Evolutionary conservation across 495 filamentous ascomycete species (phyloP), one percentile per base, ranked within the genome.

Genomic region (Rhypophila decipiens): DNA sequence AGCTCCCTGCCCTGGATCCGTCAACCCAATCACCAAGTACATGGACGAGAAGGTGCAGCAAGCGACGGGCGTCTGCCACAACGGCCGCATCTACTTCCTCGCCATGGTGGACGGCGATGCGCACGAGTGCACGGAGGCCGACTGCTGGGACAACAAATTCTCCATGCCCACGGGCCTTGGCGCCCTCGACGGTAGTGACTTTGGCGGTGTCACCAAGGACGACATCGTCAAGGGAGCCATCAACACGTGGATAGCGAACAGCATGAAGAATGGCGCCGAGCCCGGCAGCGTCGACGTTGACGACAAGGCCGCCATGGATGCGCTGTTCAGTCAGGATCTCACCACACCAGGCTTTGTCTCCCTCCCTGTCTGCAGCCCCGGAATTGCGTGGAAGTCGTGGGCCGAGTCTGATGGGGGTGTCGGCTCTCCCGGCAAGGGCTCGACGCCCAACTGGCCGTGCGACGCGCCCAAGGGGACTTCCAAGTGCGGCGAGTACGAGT

Each of bases 361-460:
- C 1, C 41, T 71, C 2, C 64, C 67, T 22, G 61, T 66, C 1
- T 67, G 66, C 50, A 60, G 55, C 23, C 23, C 52, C 24, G 52
- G 60, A 31, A 10, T 33, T 13, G 59, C 59, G 20, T 58, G 44
- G 29, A 23, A 40, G 10, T 39, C 57, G 19, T 63, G 57, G 59
- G 51, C 49, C 1, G 36, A 8, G 5, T n/a, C 36, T 10, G 13
- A 7, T 13, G 27, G 27, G 13, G 13, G 13, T 7, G 27, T 31
- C 7, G 36, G 12, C 37, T 13, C 19, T 7, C 41, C 41, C 20
- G 9, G n/a, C 24, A 43, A 18, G 27, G 27, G 27, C 13, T 21
- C 31, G 12, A 15, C 42, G 37, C 42, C 42, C 22, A 51, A 56
- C 46, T 68, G 53, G 34, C 65, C 63, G 36, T 68, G 63, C 57